Conservation (phyloP, 768 basidiomycete species). For the Hygrocybe coccinea region DNA sequence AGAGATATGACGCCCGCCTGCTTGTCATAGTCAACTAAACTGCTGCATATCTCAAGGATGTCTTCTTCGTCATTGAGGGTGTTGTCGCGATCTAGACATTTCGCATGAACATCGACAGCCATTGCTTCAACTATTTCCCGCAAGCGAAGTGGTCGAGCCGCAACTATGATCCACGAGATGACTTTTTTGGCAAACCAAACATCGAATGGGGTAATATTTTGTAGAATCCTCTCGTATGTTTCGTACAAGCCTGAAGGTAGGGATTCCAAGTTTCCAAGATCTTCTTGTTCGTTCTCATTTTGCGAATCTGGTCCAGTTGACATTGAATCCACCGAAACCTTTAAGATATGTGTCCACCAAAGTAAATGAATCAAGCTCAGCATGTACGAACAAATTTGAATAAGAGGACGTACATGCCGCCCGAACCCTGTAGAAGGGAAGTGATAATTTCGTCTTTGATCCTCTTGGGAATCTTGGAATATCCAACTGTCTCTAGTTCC, state of each 20-base stretch:
- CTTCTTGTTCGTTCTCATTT: not conserved
- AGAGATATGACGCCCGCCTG: too few relatives aligned
- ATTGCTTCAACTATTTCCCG: not conserved
- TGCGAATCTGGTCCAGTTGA: not conserved
- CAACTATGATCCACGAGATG: not conserved
- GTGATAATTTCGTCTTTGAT: not conserved
- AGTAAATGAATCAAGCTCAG: not conserved
- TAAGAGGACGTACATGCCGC: not conserved
- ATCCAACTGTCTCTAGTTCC: not conserved
- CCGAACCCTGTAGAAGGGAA: not conserved
- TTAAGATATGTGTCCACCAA: not conserved
- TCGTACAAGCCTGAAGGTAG: not conserved
- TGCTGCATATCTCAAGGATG: conserved; percentile 1
- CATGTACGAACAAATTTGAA: not conserved
- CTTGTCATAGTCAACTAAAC: not conserved
- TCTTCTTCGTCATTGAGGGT: not conserved
- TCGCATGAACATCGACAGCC: not conserved
- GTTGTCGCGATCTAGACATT: not conserved
- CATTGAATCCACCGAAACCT: not conserved
- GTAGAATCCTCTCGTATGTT: not conserved
- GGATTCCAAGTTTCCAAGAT: not conserved
- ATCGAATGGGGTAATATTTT: not conserved
- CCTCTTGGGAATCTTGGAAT: not conserved
- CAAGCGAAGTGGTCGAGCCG: not conserved
- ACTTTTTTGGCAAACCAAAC: not conserved